A percentile compares a stretch with the other conserved stretches of the same genome.
Conservation (phyloP, 73 alveolate genomes). For the Stentor roeselii region DNA sequence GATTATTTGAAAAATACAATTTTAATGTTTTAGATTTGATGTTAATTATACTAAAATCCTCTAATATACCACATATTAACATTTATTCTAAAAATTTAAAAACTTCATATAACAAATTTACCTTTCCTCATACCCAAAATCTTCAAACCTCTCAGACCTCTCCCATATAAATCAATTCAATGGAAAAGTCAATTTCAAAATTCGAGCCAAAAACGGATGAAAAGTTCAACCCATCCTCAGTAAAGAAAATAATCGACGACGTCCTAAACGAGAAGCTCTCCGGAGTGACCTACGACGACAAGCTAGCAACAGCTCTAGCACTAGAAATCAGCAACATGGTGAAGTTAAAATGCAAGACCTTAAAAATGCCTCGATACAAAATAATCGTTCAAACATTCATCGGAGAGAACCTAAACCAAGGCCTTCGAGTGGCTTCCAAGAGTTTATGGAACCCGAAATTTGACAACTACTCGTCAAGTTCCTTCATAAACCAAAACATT, state of each 20-base stretch:
- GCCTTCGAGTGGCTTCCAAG: slow-evolving; percentile 79
- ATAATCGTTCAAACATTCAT: slow-evolving; percentile 80
- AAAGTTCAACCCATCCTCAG: slow-evolving; percentile 19
- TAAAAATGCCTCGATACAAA: slow-evolving; percentile 54
- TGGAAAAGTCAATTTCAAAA: neutral
- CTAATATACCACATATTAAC: too few relatives aligned
- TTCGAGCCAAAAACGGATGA: slow-evolving; percentile 27
- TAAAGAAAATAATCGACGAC: slow-evolving; percentile 17
- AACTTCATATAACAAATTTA: too few relatives aligned
- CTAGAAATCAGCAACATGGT: slow-evolving; percentile 22
- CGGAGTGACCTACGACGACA: neutral
- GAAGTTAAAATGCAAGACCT: slow-evolving; percentile 18
- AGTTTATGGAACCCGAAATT: slow-evolving; percentile 80
- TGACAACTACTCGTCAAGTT: slow-evolving; percentile 63
- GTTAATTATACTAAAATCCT: too few relatives aligned
- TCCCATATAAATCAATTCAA: too few relatives aligned
- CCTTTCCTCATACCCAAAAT: too few relatives aligned
- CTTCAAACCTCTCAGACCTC: too few relatives aligned
- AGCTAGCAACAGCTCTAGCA: slow-evolving; percentile 23
- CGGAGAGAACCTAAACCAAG: slow-evolving; percentile 89
- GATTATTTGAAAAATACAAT: too few relatives aligned
- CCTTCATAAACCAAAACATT: slow-evolving; percentile 25
- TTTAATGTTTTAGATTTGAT: too few relatives aligned
- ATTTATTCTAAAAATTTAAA: too few relatives aligned
- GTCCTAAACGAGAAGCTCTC: neutral